These are phyloP conservation scores for Lodderomyces theae DNA, from an alignment of 1,139 yeast species.

Conservation along the genomic window DNA sequence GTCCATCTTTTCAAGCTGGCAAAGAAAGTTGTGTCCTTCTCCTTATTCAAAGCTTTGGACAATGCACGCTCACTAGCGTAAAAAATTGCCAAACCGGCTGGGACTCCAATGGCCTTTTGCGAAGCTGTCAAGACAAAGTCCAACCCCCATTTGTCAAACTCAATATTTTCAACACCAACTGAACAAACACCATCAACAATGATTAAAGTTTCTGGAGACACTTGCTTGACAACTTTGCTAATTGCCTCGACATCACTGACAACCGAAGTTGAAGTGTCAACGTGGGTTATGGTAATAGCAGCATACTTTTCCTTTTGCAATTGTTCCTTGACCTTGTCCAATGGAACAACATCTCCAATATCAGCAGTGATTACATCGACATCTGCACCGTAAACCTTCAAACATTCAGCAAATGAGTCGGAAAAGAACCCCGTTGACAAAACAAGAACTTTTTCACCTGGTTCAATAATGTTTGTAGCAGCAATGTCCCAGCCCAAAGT, in stretches of 20 bases:
- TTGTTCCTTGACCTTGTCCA: conserved; percentile 53
- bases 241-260: conserved; percentile 68
- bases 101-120: conserved; percentile 93
- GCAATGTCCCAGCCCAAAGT: conserved; percentile 94
- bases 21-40: conserved; percentile 60
- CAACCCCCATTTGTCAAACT: conserved; percentile 86
- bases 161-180: conserved; percentile 80
- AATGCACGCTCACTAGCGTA: conserved; percentile 77
- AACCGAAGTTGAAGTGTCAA: conserved; percentile 94
- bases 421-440: conserved; percentile 93
- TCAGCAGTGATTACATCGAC: conserved; percentile 67
- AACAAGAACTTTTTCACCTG: conserved; percentile 72
- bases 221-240: conserved; percentile 56
- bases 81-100: conserved; percentile 84
- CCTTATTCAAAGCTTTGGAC: conserved; percentile 52
- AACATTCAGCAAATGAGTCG: conserved; percentile 79
- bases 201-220: conserved; percentile 77
- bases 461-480: conserved; percentile 68
- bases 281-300: conserved; percentile 86
- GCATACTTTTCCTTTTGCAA: conserved; percentile 53
- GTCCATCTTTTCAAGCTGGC: conserved; percentile 83
- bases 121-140: conserved; percentile 90
- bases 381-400: conserved; percentile 68
- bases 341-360: conserved; percentile 69
- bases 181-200: conserved; percentile 95